These are phyloP conservation scores for Saccharomycopsis oosterbeekiorum DNA, from an alignment of 805 yeast species.

Conservation along the genomic window DNA sequence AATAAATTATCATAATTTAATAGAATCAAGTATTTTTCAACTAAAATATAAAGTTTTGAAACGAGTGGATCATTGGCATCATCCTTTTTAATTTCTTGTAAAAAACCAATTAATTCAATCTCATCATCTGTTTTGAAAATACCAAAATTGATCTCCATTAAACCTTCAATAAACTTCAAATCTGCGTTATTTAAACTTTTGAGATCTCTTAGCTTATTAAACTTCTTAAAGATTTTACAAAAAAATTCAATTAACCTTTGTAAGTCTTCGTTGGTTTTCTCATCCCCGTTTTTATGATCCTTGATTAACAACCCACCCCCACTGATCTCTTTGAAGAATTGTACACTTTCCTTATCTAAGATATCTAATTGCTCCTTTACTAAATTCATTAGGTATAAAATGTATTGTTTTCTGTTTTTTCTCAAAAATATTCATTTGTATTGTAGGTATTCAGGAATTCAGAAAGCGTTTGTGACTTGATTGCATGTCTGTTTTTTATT, in stretches of 20 bases:
- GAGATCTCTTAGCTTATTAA: background rate
- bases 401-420: background rate
- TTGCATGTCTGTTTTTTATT: too few relatives aligned
- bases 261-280: background rate
- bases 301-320: background rate
- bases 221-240: background rate
- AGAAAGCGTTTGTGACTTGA: too few relatives aligned
- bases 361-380: background rate
- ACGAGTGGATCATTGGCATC: background rate
- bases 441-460: background rate
- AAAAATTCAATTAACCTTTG: constrained; percentile 1
- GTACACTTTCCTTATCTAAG: background rate
- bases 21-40: constrained; percentile 26
- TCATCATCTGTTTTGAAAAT: background rate
- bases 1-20: constrained; percentile 28
- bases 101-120: background rate
- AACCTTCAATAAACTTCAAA: background rate
- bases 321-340: background rate
- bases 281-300: background rate
- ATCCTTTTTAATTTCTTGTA: background rate
- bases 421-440: background rate
- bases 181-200: background rate
- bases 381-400: background rate
- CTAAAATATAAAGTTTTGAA: constrained; percentile 23
- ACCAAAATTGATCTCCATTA: background rate